Conservation (phyloP, 2,329 filamentous ascomycete genomes). For the Penicillium janthinellum region DNA sequence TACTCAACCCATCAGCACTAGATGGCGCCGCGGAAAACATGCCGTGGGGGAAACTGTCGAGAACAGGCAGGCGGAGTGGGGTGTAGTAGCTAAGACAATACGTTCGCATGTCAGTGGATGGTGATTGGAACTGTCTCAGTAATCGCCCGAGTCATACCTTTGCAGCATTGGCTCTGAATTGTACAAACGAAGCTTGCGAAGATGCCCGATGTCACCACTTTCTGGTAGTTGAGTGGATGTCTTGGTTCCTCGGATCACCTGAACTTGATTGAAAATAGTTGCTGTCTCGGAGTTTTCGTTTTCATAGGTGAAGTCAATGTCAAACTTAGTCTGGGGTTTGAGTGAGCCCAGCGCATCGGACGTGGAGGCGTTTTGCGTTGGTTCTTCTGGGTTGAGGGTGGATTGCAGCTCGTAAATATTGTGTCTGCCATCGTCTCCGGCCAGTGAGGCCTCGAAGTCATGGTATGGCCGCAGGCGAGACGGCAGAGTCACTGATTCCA, state of each 20-base stretch:
- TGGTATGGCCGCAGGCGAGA: slow-evolving; percentile 56
- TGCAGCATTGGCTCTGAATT: slow-evolving; percentile 39
- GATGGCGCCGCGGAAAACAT: slow-evolving; percentile 62
- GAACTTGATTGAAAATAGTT: slow-evolving; percentile 41
- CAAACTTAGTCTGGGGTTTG: slow-evolving; percentile 35
- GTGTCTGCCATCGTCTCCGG: slow-evolving; percentile 67
- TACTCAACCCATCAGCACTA: slow-evolving; percentile 49
- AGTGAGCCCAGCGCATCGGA: slow-evolving; percentile 16
- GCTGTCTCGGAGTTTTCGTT: slow-evolving; percentile 25
- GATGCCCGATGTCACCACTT: slow-evolving; percentile 27
- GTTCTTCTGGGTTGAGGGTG: slow-evolving; percentile 51
- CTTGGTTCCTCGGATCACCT: slow-evolving; percentile 33
- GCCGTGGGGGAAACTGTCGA: slow-evolving; percentile 77
- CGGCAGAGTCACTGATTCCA: slow-evolving; percentile 79
- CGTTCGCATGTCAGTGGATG: slow-evolving; percentile 1
- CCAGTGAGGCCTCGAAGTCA: slow-evolving; percentile 52
- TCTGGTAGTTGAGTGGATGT: slow-evolving; percentile 15
- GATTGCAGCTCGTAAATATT: slow-evolving; percentile 75
- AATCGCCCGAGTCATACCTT: slow-evolving; percentile 27
- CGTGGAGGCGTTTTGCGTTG: slow-evolving; percentile 1
- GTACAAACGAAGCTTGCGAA: slow-evolving; percentile 35
- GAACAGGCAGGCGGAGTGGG: slow-evolving; percentile 68
- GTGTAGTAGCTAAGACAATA: slow-evolving; percentile 36
- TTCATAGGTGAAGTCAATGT: slow-evolving; percentile 43
- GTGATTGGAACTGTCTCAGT: slow-evolving; percentile 11